phyloP scores from a whole-genome alignment of 108 stramenopile genomes.

The Fragilariopsis cylindrus region DNA sequence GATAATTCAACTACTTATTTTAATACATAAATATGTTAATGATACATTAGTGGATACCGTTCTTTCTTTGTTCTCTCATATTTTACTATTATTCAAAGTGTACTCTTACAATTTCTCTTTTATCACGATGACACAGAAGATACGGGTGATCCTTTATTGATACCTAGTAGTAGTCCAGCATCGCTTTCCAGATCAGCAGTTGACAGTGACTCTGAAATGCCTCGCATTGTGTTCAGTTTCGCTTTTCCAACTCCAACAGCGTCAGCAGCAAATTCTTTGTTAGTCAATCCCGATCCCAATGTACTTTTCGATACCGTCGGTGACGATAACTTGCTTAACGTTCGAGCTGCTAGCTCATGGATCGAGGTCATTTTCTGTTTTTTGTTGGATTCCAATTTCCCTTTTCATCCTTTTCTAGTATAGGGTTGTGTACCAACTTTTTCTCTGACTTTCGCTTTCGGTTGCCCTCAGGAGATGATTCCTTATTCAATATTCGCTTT shows the following conservation, averaged over 20 bases:
- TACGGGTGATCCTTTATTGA: conserved; percentile 43
- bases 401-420: conserved; percentile 12
- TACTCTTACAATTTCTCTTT: background rate
- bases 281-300: background rate
- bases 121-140: conserved; percentile 18
- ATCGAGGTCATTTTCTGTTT: conserved; percentile 12
- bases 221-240: background rate
- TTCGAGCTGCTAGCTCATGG: conserved; percentile 38
- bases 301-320: conserved; percentile 1
- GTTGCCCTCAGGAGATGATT: conserved; percentile 22
- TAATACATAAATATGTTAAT: background rate
- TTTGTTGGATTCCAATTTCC: conserved; percentile 7
- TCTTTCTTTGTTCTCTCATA: conserved; percentile 6
- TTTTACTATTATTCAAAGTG: background rate
- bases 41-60: background rate
- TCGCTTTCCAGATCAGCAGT: conserved; percentile 27
- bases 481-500: conserved; percentile 57
- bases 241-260: background rate
- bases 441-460: conserved; percentile 21
- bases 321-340: conserved; percentile 24
- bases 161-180: conserved; percentile 48
- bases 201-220: background rate
- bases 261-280: background rate
- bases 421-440: background rate
- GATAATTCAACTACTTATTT: background rate